Evolutionary conservation across 768 basidiomycete genomes (phyloP), one percentile per base, ranked within the genome.

Genomic region (Strobilomyces dryophilus): DNA sequence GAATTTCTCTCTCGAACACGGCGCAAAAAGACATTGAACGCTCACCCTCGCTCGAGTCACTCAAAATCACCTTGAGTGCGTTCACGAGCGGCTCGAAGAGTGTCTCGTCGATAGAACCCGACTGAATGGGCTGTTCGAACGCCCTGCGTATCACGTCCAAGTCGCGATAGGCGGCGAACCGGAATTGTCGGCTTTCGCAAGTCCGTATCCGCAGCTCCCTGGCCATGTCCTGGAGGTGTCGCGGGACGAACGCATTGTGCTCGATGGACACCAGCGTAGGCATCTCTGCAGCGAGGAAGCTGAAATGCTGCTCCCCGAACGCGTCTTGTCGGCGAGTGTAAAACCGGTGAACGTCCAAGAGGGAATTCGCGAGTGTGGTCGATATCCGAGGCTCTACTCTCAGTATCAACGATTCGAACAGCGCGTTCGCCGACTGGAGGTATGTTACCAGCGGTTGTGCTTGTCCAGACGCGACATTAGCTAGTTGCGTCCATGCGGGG

Each of bases 251-350:
- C 8, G 63, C 51, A 56, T 85, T 87, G 47, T 81, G 78, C 68
- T 92, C 90, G 45, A 92, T 68, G 39, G 81, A 78, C 17, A 92
- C 83, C 8, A 92, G 77, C 0, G 79, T 75, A 1, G 90, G 89
- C 35, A 91, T 80, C 54, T 74, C 81, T 10, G 76, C 72, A 12
- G 85, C 79, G 8, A 92, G 77, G 21, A 74, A 65, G 7, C 79
- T 68, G 60, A 92, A 90, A 62, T 89, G 81, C 2, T 82, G 74
- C 50, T 82, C 81, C 24, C 76, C 71, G 61, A 85, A 91, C 5
- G 87, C 83, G 45, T 81, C 80, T 59, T 84, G 80, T 31, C 87
- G 75, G 26, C 86, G 79, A 20, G 87, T 87, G 55, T 79, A 78
- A 42, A 92, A 76, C 21, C 83, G 80, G 56, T 90, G 90, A 4